phyloP scores from a whole-genome alignment of 495 filamentous ascomycete species.

The Xylaria castorea region DNA sequence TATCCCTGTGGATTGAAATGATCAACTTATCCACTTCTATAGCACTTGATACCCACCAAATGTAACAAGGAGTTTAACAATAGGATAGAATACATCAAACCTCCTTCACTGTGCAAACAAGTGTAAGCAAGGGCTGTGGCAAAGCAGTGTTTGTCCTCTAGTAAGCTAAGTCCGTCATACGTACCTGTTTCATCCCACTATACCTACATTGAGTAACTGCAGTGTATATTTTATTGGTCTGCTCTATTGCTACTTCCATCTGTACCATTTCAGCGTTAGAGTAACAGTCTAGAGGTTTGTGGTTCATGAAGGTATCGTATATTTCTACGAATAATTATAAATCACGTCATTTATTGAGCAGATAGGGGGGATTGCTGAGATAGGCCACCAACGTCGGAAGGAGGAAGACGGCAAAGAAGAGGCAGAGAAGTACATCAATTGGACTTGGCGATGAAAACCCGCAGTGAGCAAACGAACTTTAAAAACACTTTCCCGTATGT shows the following conservation, averaged over 20 bases:
- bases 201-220: not conserved
- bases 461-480: no score
- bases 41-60: not conserved
- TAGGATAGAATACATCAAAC: not conserved
- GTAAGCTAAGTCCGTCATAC: no score
- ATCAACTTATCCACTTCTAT: not conserved
- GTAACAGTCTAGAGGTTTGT: not conserved
- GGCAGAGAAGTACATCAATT: no score
- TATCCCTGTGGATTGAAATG: not conserved
- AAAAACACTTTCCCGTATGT: no score
- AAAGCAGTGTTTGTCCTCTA: not conserved
- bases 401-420: no score
- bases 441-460: no score
- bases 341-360: no score
- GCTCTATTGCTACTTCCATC: not conserved
- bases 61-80: not conserved
- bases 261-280: not conserved
- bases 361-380: no score
- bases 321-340: not conserved
- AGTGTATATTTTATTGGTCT: not conserved
- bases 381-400: no score
- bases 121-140: no score
- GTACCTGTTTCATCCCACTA: not conserved
- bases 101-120: not conserved
- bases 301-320: not conserved